Evolutionary conservation across 1,284 basidiomycete species (phyloP).

Genomic region (Tilletiaria anomala): DNA sequence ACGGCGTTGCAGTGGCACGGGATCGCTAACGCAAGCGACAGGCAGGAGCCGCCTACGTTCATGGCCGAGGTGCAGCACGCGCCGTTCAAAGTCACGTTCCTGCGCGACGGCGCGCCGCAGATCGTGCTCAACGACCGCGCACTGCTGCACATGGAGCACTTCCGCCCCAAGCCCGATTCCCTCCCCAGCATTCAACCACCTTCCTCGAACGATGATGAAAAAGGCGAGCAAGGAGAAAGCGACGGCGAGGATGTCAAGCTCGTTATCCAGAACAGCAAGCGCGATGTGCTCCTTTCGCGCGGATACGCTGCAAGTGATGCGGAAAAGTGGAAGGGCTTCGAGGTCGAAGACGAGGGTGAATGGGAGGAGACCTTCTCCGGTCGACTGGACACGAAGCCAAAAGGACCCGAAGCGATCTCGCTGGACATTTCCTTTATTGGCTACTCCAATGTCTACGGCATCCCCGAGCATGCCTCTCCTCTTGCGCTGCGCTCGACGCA

Average conservation of each 20-base stretch:
- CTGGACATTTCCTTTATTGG: constrained; percentile 86
- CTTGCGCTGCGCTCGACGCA: constrained; percentile 56
- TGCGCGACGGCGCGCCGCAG: constrained; percentile 58
- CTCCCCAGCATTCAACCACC: constrained; percentile 16
- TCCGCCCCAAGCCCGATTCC: constrained; percentile 42
- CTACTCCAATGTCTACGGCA: constrained; percentile 77
- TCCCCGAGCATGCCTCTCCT: constrained; percentile 88
- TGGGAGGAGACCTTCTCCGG: constrained; percentile 80
- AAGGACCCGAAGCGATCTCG: constrained; percentile 90
- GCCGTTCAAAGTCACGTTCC: constrained; percentile 41
- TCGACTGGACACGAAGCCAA: constrained; percentile 85
- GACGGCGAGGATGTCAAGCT: constrained; percentile 5
- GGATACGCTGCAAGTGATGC: constrained; percentile 1
- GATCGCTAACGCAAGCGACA: neutral
- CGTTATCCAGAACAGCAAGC: constrained; percentile 20
- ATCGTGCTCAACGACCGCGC: constrained; percentile 78
- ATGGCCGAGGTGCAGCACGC: constrained; percentile 12
- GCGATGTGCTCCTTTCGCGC: constrained; percentile 11
- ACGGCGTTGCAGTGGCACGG: neutral
- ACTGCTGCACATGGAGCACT: constrained; percentile 95
- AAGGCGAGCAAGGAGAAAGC: constrained; percentile 7
- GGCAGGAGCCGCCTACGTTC: constrained; percentile 15
- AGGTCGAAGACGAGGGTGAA: constrained; percentile 50
- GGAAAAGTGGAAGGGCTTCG: constrained; percentile 28
- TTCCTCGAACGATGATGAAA: constrained; percentile 17